phyloP scores from a whole-genome alignment of 2,329 filamentous ascomycete genomes.

The Claviceps quebecensis region DNA sequence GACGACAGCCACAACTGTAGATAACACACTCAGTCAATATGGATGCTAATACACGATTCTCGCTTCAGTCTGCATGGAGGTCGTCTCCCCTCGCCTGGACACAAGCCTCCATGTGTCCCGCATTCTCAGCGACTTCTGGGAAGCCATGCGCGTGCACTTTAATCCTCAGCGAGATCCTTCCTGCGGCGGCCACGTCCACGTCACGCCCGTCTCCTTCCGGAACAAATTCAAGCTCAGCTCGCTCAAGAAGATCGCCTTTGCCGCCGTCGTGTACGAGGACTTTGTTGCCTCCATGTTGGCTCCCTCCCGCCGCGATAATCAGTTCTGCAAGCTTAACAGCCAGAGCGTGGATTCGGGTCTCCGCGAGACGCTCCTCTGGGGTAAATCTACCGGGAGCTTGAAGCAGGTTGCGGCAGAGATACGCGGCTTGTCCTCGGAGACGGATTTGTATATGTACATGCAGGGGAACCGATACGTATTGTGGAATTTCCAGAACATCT shows the following conservation, averaged over 20 bases:
- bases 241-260: constrained; percentile 24
- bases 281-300: constrained; percentile 20
- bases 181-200: constrained; percentile 26
- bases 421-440: constrained; percentile 12
- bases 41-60: background rate
- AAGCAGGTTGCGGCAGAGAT: constrained; percentile 18
- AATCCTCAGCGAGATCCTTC: constrained; percentile 20
- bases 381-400: constrained; percentile 14
- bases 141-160: constrained; percentile 28
- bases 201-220: constrained; percentile 20
- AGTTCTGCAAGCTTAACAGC: constrained; percentile 22
- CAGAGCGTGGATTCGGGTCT: constrained; percentile 19
- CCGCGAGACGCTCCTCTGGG: constrained; percentile 14
- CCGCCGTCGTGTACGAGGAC: constrained; percentile 21
- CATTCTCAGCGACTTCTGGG: constrained; percentile 26
- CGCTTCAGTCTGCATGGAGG: constrained; percentile 24
- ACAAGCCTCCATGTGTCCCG: constrained; percentile 18
- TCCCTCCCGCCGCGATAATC: constrained; percentile 19
- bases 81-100: constrained; percentile 25
- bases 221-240: constrained; percentile 22
- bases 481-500: constrained; percentile 28
- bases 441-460: constrained; percentile 23
- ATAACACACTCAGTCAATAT: background rate
- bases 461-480: constrained; percentile 25
- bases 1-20: background rate